phyloP scores from a whole-genome alignment of 73 alveolate genomes.

The Paramecium pentaurelia region DNA sequence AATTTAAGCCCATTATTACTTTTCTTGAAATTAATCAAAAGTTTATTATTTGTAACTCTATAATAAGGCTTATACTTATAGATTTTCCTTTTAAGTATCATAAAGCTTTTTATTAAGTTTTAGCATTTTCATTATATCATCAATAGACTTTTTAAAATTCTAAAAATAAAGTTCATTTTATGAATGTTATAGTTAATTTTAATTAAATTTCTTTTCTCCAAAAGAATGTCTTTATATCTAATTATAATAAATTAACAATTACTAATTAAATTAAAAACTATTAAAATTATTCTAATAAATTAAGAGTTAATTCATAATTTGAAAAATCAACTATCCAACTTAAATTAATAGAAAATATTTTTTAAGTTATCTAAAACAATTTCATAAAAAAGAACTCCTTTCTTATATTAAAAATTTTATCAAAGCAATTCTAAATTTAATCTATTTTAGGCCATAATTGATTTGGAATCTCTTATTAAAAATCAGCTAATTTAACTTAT shows the following conservation, averaged over 20 bases:
- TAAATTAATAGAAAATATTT: not conserved
- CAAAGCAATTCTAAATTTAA: not conserved
- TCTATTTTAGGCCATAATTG: not conserved
- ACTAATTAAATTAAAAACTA: not conserved
- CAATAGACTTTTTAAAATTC: not conserved
- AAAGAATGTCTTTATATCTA: not conserved
- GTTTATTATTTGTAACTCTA: not conserved
- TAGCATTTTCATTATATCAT: conserved; percentile 5
- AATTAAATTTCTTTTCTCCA: not conserved
- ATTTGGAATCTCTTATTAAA: not conserved
- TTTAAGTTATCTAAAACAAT: not conserved
- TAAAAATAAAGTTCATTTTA: not conserved
- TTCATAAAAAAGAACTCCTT: not conserved
- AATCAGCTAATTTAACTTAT: not conserved
- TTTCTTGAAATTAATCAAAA: not conserved
- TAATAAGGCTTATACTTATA: not conserved
- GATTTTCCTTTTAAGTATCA: not conserved
- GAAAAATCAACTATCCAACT: not conserved
- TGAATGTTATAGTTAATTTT: not conserved
- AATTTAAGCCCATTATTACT: not conserved
- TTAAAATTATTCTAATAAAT: not conserved
- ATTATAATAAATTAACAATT: not conserved
- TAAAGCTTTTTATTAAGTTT: not conserved
- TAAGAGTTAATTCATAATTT: not conserved
- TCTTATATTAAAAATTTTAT: not conserved